phyloP scores from a whole-genome alignment of 768 basidiomycete genomes.

The Tulasnella sp. region DNA sequence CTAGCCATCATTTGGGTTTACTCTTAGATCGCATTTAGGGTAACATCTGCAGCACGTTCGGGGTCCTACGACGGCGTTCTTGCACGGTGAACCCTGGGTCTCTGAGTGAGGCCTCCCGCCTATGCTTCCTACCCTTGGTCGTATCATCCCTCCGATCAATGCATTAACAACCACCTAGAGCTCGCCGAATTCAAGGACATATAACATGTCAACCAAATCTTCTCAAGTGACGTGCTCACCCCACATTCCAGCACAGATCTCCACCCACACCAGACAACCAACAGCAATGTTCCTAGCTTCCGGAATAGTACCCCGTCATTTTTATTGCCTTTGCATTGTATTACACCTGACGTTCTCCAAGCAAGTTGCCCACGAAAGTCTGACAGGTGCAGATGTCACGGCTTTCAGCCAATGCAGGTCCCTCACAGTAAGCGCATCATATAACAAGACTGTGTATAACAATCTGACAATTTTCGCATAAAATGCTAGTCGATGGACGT shows the following conservation, averaged over 20 bases:
- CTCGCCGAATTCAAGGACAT: background rate
- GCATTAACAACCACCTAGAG: background rate
- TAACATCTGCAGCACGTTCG: too few relatives aligned
- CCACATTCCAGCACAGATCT: background rate
- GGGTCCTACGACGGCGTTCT: too few relatives aligned
- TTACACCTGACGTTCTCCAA: background rate
- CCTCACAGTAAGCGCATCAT: background rate
- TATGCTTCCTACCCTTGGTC: too few relatives aligned
- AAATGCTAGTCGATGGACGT: background rate
- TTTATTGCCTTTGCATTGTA: background rate
- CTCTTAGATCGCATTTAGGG: too few relatives aligned
- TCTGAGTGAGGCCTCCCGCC: too few relatives aligned
- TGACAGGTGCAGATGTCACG: background rate
- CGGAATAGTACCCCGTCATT: background rate
- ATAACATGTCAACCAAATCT: background rate
- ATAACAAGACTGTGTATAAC: background rate
- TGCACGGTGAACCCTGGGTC: too few relatives aligned
- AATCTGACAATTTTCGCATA: background rate
- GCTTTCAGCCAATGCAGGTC: background rate
- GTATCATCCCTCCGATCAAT: too few relatives aligned
- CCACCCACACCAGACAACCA: background rate
- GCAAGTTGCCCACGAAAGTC: background rate
- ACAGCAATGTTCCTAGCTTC: background rate
- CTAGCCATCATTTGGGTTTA: too few relatives aligned
- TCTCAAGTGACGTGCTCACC: background rate